Evolutionary conservation across 495 filamentous ascomycete genomes (phyloP), one percentile per base, ranked within the genome.

Genomic region (Hyaloscypha bicolor): DNA sequence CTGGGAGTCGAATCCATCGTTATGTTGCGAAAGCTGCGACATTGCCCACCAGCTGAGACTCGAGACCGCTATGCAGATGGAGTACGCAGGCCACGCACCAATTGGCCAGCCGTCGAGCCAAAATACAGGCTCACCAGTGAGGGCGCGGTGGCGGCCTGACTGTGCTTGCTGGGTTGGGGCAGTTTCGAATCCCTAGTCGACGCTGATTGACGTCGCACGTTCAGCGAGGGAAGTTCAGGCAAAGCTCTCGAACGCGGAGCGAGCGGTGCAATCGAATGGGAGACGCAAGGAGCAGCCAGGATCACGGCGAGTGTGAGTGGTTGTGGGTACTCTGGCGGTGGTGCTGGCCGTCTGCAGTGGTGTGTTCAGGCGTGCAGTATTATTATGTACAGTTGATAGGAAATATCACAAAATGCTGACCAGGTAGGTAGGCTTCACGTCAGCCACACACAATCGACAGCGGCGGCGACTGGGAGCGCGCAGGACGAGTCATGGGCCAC

Each of bases 11-110:
- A 64, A 68, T 67, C 71, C 68, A 67, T 75, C 71, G 61, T 56
- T 63, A 39, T 71, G 66, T 69, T 72, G 73, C 70, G 68, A 66
- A 66, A 66, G 73, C 65, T 75, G 73, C 66, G 73, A 72, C 73
- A 75, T 75, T 6, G 58, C 68, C 72, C 60, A 65, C 57, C 35
- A 57, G 60, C 59, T 68, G 65, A 66, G 68, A 68, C 65, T 63
- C 59, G 60, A 57, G 33, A 14, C 22, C 33, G 42, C 64, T 68
- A 57, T 69, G 67, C 67, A 64, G 67, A 64, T 55, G 64, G 60
- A 63, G 55, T 42, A 37, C 31, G 51, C 3, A 22, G 6, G 19
- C 31, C 33, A 37, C 30, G 14, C 53, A 64, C 48, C 67, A 67
- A 72, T 72, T 69, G 70, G 64, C 64, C n/a, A 48, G 35, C 21